phyloP scores from a whole-genome alignment of 2,329 filamentous ascomycete genomes.

The Aureobasidium mangrovei region DNA sequence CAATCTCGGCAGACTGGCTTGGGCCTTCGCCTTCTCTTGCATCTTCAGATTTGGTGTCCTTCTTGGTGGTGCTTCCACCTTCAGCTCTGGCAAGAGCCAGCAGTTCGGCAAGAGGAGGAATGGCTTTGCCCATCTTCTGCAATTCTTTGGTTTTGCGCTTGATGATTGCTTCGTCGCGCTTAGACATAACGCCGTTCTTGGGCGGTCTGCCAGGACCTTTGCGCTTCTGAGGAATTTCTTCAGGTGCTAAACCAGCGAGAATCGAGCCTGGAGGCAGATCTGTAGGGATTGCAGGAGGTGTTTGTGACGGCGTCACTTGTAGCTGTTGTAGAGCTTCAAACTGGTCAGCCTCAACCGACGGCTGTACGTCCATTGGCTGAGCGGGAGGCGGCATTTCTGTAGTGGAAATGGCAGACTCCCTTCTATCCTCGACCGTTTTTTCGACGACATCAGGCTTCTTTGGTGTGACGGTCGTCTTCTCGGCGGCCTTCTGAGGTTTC shows the following conservation, averaged over 20 bases:
- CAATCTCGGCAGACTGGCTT: constrained; percentile 12
- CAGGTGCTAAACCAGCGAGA: constrained; percentile 24
- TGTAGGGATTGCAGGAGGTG: constrained; percentile 14
- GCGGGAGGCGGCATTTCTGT: constrained; percentile 9
- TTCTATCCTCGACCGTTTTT: not conserved
- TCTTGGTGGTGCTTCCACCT: constrained; percentile 16
- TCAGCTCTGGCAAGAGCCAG: constrained; percentile 28
- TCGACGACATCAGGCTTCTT: not conserved
- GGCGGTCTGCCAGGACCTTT: constrained; percentile 73
- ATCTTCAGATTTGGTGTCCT: constrained; percentile 18
- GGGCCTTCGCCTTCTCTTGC: constrained; percentile 12
- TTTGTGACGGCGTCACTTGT: constrained; percentile 8
- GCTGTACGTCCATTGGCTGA: constrained; percentile 13
- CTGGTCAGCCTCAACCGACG: constrained; percentile 12
- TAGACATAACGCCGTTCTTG: constrained; percentile 77
- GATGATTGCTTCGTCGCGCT: constrained; percentile 47
- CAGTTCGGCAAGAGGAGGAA: constrained; percentile 24
- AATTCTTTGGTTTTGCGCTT: constrained; percentile 30
- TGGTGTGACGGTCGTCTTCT: constrained; percentile 5
- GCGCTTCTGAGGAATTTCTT: constrained; percentile 49
- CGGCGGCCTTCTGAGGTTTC: constrained; percentile 14
- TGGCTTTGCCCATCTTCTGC: constrained; percentile 24
- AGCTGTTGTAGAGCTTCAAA: constrained; percentile 1
- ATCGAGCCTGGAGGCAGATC: constrained; percentile 22
- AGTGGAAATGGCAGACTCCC: constrained; percentile 8